Evolutionary conservation across 2,329 filamentous ascomycete genomes (phyloP).

Genomic region (Colletotrichum theobromicola): DNA sequence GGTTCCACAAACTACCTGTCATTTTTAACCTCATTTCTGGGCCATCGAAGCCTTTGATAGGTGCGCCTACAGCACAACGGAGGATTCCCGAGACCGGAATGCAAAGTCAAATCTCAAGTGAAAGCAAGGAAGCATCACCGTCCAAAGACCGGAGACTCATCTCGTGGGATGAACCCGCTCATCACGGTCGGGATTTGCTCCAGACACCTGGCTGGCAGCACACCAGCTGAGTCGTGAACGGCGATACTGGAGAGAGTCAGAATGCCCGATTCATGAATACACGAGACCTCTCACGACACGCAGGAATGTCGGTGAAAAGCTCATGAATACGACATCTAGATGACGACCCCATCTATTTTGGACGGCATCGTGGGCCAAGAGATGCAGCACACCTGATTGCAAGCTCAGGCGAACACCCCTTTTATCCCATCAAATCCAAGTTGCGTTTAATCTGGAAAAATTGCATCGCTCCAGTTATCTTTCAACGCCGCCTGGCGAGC

Average conservation of each 20-base stretch:
- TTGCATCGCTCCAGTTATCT: neutral
- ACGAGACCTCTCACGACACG: neutral
- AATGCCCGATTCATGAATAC: neutral
- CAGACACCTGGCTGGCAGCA: fast-evolving
- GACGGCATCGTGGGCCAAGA: neutral
- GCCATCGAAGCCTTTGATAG: neutral
- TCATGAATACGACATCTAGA: neutral
- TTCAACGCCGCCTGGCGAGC: neutral
- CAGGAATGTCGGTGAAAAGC: neutral
- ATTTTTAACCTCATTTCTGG: neutral
- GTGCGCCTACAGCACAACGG: neutral
- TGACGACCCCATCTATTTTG: neutral
- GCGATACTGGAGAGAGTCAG: neutral
- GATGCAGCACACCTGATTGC: neutral
- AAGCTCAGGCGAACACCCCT: neutral
- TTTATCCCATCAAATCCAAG: neutral
- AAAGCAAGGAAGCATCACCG: fast-evolving
- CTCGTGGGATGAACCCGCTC: neutral
- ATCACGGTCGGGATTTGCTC: neutral
- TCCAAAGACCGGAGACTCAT: neutral
- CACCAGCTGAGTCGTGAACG: neutral
- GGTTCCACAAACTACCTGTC: fast-evolving
- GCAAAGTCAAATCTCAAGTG: neutral
- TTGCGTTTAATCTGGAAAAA: neutral
- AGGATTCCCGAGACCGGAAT: neutral